Percentiles rank a stretch among this genome's conserved stretches.
These are phyloP conservation scores for Phytophthora europaea DNA, from an alignment of 352 stramenopile species.

Conservation along the genomic window DNA sequence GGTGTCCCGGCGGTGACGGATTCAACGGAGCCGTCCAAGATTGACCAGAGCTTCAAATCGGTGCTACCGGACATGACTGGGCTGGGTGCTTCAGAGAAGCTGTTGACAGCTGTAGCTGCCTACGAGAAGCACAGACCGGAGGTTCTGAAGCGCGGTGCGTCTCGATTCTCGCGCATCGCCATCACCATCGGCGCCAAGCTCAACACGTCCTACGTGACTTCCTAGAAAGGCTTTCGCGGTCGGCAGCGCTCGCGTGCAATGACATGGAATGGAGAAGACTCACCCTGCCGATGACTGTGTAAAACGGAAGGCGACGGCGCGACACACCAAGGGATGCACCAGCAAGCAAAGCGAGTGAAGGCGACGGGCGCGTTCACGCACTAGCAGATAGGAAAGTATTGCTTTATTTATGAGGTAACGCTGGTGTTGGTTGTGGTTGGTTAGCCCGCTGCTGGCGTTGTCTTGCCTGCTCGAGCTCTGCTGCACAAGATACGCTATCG, in stretches of 20 bases:
- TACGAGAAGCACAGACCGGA: slow-evolving; percentile 89
- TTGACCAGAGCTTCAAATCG: slow-evolving; percentile 70
- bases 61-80: slow-evolving; percentile 81
- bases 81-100: slow-evolving; percentile 78
- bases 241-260: slow-evolving; percentile 10
- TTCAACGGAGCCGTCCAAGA: slow-evolving; percentile 26
- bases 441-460: neutral
- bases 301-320: slow-evolving; percentile 10
- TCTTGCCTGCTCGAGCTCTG: neutral
- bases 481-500: neutral
- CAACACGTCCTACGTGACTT: slow-evolving; percentile 74
- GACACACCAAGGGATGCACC: slow-evolving; percentile 3
- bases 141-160: slow-evolving; percentile 70
- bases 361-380: slow-evolving; percentile 11
- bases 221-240: slow-evolving; percentile 24
- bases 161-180: slow-evolving; percentile 75
- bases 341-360: slow-evolving; percentile 23
- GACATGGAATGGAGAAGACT: slow-evolving; percentile 2
- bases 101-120: slow-evolving; percentile 80
- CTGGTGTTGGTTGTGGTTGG: slow-evolving; percentile 27
- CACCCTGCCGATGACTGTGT: slow-evolving; percentile 6
- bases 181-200: slow-evolving; percentile 84
- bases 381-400: slow-evolving; percentile 35
- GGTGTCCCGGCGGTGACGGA: neutral
- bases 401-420: slow-evolving; percentile 44